A percentile compares a stretch with the other conserved stretches of the same genome.
Conservation (phyloP, 768 basidiomycete species). For the Inosperma sp. region DNA sequence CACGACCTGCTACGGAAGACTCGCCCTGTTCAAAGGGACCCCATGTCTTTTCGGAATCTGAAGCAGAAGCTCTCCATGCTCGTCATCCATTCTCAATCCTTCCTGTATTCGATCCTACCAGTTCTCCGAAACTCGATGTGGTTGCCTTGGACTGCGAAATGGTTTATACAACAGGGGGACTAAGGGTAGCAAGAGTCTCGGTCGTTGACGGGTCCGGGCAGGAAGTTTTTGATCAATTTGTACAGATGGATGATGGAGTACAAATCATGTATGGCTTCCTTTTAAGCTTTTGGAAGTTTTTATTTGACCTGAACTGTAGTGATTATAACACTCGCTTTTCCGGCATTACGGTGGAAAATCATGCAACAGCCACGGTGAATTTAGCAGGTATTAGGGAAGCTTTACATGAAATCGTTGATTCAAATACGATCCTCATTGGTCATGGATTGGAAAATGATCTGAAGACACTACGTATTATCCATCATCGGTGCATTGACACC, state of each 20-base stretch:
- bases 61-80: constrained; percentile 59
- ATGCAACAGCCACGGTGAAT: constrained; percentile 59
- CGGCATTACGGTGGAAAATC: constrained; percentile 60
- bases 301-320: constrained; percentile 35
- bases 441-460: constrained; percentile 93
- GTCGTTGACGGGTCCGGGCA: constrained; percentile 74
- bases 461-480: constrained; percentile 83
- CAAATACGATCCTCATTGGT: constrained; percentile 84
- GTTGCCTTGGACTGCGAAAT: constrained; percentile 96
- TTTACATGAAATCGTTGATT: constrained; percentile 66
- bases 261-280: constrained; percentile 58
- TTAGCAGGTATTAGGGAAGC: constrained; percentile 62
- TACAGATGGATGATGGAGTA: constrained; percentile 77
- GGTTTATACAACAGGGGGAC: constrained; percentile 91
- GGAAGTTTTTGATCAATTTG: constrained; percentile 76
- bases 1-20: constrained; percentile 48
- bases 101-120: constrained; percentile 22
- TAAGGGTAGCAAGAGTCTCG: constrained; percentile 87
- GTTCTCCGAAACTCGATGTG: constrained; percentile 53
- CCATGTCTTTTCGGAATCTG: constrained; percentile 88
- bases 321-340: constrained; percentile 93
- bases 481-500: constrained; percentile 83
- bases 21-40: constrained; percentile 74
- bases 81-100: constrained; percentile 68
- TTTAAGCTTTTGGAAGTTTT: not conserved